Evolutionary conservation across 2,329 filamentous ascomycete genomes (phyloP).

Genomic region (Colletotrichum trifolii): DNA sequence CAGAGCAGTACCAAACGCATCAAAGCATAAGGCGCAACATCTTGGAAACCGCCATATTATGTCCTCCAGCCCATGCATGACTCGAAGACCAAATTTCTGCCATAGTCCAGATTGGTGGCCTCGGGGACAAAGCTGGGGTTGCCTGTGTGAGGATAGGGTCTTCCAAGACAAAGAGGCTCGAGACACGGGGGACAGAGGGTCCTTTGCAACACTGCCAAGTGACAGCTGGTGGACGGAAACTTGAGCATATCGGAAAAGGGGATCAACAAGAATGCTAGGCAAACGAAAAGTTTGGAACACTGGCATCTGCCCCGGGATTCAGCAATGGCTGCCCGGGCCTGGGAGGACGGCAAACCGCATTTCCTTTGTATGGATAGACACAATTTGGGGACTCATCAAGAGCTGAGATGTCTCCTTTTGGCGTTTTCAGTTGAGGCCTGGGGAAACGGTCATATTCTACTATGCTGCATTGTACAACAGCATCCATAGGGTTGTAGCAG

Average conservation of each 20-base stretch:
- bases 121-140: conserved; percentile 6
- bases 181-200: conserved; percentile 21
- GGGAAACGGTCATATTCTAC: conserved; percentile 1
- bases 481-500: conserved; percentile 1
- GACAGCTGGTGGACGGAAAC: background rate
- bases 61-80: conserved; percentile 10
- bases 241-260: conserved; percentile 7
- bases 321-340: conserved; percentile 14
- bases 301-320: conserved; percentile 35
- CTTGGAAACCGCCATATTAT: background rate
- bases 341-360: conserved; percentile 13
- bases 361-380: conserved; percentile 43
- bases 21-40: conserved; percentile 28
- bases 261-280: background rate
- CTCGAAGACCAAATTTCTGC: conserved; percentile 21
- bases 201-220: background rate
- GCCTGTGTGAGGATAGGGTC: conserved; percentile 12
- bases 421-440: conserved; percentile 24
- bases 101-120: conserved; percentile 17
- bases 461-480: conserved; percentile 23
- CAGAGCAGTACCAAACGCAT: conserved; percentile 30
- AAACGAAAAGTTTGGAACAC: conserved; percentile 10
- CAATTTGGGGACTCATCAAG: conserved; percentile 59
- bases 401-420: conserved; percentile 63
- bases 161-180: conserved; percentile 1